Evolutionary conservation across 495 filamentous ascomycete species (phyloP).

Genomic region (Pseudotulostoma volvatum): DNA sequence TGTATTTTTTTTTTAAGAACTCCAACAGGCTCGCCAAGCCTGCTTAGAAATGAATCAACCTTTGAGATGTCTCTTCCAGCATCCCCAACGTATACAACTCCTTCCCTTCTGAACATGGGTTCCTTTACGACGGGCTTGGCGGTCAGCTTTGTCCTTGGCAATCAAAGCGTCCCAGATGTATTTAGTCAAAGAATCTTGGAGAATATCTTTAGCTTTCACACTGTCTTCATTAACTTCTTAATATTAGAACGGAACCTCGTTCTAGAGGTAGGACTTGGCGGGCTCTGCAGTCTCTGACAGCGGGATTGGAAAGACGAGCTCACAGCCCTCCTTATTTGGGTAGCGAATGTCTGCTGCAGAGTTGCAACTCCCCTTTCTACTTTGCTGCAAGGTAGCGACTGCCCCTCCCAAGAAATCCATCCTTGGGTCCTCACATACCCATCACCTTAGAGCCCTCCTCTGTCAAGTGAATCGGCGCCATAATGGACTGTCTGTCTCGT

Average conservation of each 20-base stretch:
- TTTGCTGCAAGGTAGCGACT: no score
- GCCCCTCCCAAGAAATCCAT: no score
- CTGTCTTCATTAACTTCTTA: background rate
- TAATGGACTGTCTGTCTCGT: no score
- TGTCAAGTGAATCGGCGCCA: no score
- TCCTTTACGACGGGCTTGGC: background rate
- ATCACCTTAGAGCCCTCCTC: no score
- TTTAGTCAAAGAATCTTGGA: background rate
- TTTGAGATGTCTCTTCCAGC: background rate
- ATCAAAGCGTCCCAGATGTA: background rate
- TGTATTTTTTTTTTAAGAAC: background rate
- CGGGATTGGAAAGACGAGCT: no score
- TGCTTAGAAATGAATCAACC: background rate
- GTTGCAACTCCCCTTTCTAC: no score
- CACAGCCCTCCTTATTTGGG: no score
- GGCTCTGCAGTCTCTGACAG: background rate
- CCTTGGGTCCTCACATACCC: no score
- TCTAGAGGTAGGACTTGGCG: background rate
- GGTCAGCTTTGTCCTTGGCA: background rate
- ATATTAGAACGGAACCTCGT: background rate
- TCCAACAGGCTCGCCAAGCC: background rate
- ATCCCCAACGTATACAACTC: background rate
- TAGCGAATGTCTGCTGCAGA: no score
- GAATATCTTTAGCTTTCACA: background rate
- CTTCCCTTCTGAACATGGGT: background rate